A percentile compares a stretch with the other conserved stretches of the same genome.
Evolutionary conservation across 257 asterid species (phyloP).

Genomic region (Cinchona pubescens): DNA sequence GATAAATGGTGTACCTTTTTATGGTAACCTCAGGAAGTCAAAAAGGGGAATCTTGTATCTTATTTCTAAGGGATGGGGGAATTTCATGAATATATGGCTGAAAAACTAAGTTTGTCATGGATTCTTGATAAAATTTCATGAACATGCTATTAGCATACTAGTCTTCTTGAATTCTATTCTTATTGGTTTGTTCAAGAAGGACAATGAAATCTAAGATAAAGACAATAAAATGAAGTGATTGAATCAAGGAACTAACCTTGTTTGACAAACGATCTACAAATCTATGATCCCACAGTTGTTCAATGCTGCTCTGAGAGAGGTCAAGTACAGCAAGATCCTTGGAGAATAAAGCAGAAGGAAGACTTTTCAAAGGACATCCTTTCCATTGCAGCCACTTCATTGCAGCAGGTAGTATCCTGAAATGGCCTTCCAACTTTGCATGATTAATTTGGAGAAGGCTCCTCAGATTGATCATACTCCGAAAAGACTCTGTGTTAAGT

Average conservation of each 20-base stretch:
- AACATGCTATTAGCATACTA: too few relatives aligned
- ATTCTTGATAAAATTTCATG: too few relatives aligned
- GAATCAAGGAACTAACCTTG: slow-evolving; percentile 12
- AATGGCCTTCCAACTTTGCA: slow-evolving; percentile 22
- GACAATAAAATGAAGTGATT: too few relatives aligned
- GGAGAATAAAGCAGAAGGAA: slow-evolving; percentile 20
- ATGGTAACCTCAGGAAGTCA: too few relatives aligned
- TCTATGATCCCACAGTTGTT: slow-evolving; percentile 12
- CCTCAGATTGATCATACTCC: slow-evolving; percentile 27
- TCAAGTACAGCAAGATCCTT: slow-evolving; percentile 33
- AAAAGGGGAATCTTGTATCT: too few relatives aligned
- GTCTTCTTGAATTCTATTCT: too few relatives aligned
- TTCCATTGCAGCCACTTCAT: slow-evolving; percentile 35
- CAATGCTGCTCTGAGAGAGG: slow-evolving; percentile 27
- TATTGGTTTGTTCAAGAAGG: background rate
- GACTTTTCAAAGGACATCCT: slow-evolving; percentile 20
- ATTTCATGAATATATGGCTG: too few relatives aligned
- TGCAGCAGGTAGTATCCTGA: slow-evolving; percentile 23
- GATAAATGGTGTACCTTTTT: too few relatives aligned
- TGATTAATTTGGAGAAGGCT: slow-evolving; percentile 28
- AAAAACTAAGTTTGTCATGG: too few relatives aligned
- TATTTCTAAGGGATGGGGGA: too few relatives aligned
- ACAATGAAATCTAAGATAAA: too few relatives aligned
- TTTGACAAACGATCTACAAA: background rate
- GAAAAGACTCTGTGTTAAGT: slow-evolving; percentile 20